Base-by-base conservation (phyloP, 306 rosid species). In the Acacia confusa region DNA sequence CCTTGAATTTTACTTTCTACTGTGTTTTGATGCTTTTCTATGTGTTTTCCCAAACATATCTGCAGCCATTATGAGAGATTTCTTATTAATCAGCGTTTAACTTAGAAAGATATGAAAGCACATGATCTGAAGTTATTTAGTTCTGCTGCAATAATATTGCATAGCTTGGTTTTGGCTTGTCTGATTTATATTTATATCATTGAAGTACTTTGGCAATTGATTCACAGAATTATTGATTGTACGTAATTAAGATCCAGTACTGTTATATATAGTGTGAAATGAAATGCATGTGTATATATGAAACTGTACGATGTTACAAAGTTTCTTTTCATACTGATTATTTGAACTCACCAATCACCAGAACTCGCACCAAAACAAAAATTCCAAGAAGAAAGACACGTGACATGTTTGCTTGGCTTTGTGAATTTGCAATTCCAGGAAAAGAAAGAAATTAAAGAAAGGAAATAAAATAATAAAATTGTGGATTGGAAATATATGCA, bases 1-100 rank as follows among this genome's bases (percentile, higher is more conserved):
- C 9, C 55, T 48, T 38, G 15, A 68, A 69, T 36, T 78, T 68
- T 38, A 68, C 28, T 78, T 53, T 79, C 70, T 14, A 53, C 53
- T 53, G 70, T 58, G 30, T 78, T 38, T 16, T 11, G 68, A 68
- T 68, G 41, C 53, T 53, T 66, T 64, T 47, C 24, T 45, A 27
- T 47, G 60, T 28, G 22, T 64, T 41, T 77, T 76, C 53, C 10
- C 40, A 5, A 36, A 57, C 34, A 44, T 36, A 43, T 25, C 44
- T 70, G 15, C n/a, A n/a, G 14, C 27, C 27, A 6, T 47, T 5
- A 5, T 41, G n/a, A 22, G 30, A 6, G 36, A 71, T 45, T 71
- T 45, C 3, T 70, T 4, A 60, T 70, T 4, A 60, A 25, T 25
- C 28, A 61, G 69, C 40, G 14, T 63, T 27, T 28, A 15, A 63